A percentile compares a stretch with the other conserved stretches of the same genome.
phyloP scores from a whole-genome alignment of 176 grass and related monocot genomes.

The Sorghum bicolor region Sorghum_bicolor_NCBIv3 NC_012875.2:55287501-55288000 shows the following conservation, averaged over 20 bases:
- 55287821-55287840: background rate
- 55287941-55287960: background rate
- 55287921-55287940: background rate
- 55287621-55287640: no score
- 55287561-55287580: no score
- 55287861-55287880: background rate
- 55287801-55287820: constrained; percentile 41
- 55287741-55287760: background rate
- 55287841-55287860: constrained; percentile 25
- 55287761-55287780: constrained; percentile 25
- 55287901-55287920: background rate
- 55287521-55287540: no score
- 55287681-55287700: constrained; percentile 34
- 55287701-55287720: background rate
- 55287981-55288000: background rate
- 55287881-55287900: background rate
- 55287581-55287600: no score
- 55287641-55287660: no score
- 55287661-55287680: background rate
- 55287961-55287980: background rate
- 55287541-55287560: no score
- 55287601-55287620: no score
- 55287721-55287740: background rate
- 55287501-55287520: no score
- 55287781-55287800: constrained; percentile 18